Evolutionary conservation across 768 basidiomycete species (phyloP).

Genomic region (Xerocomellus amylosporus): DNA sequence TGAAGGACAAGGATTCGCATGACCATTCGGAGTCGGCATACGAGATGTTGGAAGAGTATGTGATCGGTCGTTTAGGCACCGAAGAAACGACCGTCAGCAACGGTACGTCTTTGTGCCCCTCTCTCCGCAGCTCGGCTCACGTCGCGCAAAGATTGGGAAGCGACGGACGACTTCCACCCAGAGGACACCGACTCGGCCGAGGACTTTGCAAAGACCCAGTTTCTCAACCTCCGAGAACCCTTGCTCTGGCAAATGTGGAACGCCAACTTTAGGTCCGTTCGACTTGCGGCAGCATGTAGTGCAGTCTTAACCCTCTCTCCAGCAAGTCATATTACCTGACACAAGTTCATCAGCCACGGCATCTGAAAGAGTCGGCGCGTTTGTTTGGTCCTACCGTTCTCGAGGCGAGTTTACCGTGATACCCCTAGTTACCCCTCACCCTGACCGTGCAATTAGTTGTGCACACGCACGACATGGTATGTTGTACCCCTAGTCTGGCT

Average conservation of each 20-base stretch:
- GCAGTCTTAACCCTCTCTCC: slow-evolving; percentile 5
- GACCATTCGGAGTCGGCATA: slow-evolving; percentile 91
- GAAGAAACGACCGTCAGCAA: slow-evolving; percentile 75
- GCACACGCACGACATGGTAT: slow-evolving; percentile 90
- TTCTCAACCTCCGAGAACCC: slow-evolving; percentile 86
- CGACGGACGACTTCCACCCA: slow-evolving; percentile 86
- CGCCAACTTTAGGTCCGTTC: slow-evolving; percentile 73
- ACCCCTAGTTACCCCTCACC: neutral
- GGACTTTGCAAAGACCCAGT: slow-evolving; percentile 88
- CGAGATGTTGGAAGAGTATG: slow-evolving; percentile 85
- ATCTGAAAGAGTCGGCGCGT: slow-evolving; percentile 77
- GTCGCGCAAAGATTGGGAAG: slow-evolving; percentile 70
- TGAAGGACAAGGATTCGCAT: slow-evolving; percentile 80
- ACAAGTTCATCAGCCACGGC: slow-evolving; percentile 96
- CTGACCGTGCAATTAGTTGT: slow-evolving; percentile 44
- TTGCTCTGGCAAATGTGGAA: slow-evolving; percentile 85
- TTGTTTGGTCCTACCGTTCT: slow-evolving; percentile 80
- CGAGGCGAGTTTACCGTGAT: slow-evolving; percentile 51
- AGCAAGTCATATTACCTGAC: slow-evolving; percentile 95
- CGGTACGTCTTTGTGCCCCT: slow-evolving; percentile 45
- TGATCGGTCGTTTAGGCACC: slow-evolving; percentile 78
- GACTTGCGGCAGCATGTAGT: neutral
- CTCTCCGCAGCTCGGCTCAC: slow-evolving; percentile 8
- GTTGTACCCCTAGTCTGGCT: slow-evolving; percentile 90
- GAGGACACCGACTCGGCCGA: slow-evolving; percentile 78